phyloP scores from a whole-genome alignment of 2,329 filamentous ascomycete genomes.

The Fusarium miscanthi region DNA sequence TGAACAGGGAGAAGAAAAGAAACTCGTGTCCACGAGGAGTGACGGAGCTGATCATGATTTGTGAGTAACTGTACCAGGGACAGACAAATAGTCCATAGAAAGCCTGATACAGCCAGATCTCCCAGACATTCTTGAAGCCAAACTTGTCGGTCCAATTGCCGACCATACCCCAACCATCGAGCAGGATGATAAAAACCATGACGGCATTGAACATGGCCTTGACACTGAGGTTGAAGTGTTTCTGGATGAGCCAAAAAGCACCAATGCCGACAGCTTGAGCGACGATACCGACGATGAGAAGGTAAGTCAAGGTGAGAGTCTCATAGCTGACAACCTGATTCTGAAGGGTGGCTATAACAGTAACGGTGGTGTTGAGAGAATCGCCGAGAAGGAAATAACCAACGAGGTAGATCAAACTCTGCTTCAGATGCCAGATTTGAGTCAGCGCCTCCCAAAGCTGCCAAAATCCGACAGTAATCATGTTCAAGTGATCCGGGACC shows the following conservation, averaged over 20 bases:
- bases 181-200: conserved; percentile 69
- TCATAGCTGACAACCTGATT: conserved; percentile 74
- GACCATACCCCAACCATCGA: conserved; percentile 63
- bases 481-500: conserved; percentile 54
- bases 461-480: conserved; percentile 69
- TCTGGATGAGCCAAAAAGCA: conserved; percentile 70
- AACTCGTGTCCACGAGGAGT: conserved; percentile 76
- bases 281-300: conserved; percentile 73
- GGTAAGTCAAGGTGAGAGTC: conserved; percentile 72
- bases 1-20: conserved; percentile 76
- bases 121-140: conserved; percentile 59
- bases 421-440: conserved; percentile 73
- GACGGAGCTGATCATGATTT: conserved; percentile 78
- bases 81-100: conserved; percentile 76
- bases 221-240: conserved; percentile 67
- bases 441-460: conserved; percentile 68
- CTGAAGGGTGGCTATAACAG: conserved; percentile 73
- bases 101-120: conserved; percentile 58
- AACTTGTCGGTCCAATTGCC: conserved; percentile 59
- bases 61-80: conserved; percentile 77
- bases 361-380: conserved; percentile 76
- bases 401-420: conserved; percentile 73
- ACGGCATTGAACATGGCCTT: conserved; percentile 77
- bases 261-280: conserved; percentile 73
- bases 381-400: conserved; percentile 78